Conservation (phyloP, 768 basidiomycete genomes). For the Auriscalpium orientale region DNA sequence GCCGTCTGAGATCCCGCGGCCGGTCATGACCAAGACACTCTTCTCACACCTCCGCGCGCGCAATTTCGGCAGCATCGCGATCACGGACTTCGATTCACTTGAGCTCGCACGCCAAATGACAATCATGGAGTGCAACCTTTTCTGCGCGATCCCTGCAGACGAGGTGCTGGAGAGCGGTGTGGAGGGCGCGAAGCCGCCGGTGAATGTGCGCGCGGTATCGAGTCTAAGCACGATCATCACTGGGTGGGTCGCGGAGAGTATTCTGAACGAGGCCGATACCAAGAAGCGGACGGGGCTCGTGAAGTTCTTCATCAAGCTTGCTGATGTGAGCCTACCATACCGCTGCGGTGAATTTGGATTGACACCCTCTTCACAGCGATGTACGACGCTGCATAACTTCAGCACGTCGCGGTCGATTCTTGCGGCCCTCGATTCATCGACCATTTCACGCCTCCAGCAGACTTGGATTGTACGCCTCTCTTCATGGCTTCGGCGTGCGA, state of each 20-base stretch:
- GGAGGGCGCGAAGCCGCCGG: slow-evolving; percentile 52
- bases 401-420: slow-evolving; percentile 90
- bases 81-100: slow-evolving; percentile 89
- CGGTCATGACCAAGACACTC: slow-evolving; percentile 76
- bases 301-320: slow-evolving; percentile 92
- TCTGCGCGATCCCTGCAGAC: slow-evolving; percentile 78
- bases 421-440: slow-evolving; percentile 92
- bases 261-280: slow-evolving; percentile 82
- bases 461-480: slow-evolving; percentile 79
- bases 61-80: slow-evolving; percentile 50
- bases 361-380: slow-evolving; percentile 52
- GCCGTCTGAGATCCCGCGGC: slow-evolving; percentile 72
- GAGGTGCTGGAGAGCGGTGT: slow-evolving; percentile 84
- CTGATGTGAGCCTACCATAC: slow-evolving; percentile 54
- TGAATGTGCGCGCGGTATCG: slow-evolving; percentile 77
- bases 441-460: slow-evolving; percentile 83
- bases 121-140: slow-evolving; percentile 85
- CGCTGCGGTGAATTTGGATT: background rate
- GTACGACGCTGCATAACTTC: slow-evolving; percentile 77
- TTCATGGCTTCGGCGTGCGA: background rate
- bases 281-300: slow-evolving; percentile 73
- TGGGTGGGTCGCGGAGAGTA: slow-evolving; percentile 93
- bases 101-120: slow-evolving; percentile 93
- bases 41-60: slow-evolving; percentile 59
- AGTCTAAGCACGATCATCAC: slow-evolving; percentile 89